Evolutionary conservation across 148 eudicot genomes (phyloP), one percentile per base, ranked within the genome.

Genomic region (Chenopodium quinoa): DNA sequence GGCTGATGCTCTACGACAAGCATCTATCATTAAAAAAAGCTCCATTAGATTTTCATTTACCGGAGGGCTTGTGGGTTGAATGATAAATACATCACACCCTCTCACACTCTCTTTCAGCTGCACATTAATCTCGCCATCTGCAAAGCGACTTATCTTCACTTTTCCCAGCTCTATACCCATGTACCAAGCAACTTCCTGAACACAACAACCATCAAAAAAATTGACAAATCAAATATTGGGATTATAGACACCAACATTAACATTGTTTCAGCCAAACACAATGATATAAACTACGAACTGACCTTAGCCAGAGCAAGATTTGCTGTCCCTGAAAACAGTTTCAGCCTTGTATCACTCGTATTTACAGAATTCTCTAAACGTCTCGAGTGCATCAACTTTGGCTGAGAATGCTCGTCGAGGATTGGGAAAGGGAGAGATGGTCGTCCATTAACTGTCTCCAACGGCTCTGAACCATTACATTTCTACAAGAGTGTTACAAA

Each of bases 1-100:
- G 74, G 99, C 99, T 13, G 99, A 95, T 40, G 99, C 97, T 83
- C 99, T 95, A 78, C 99, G 86, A 83, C 99, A 95, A 82, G 99
- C 97, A 89, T 95, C 99, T 56, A 95, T 91, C 97, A 93, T 93
- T 47, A 93, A 80, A 68, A 90, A 81, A 77, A 95, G 94, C 86
- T 95, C 99, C 97, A 95, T 95, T 17, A 95, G 92, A 84, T 95
- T 95, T 85, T 93, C 99, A 67, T 95, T 95, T 50, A 97, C 99
- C 46, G 97, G 97, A 77, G 99, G 93, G 52, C 94, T 87, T 52
- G 97, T 93, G n/a, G 99, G 94, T 85, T 95, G 99, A 81, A 95
- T 89, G 77, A 95, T 86, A 86, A 89, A 95, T 40, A 95, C 99
- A 84, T 93, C 93, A 80, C 97, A 95, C 64, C 99, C 99, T 82